These are phyloP conservation scores for Anthracocystis walkeri DNA, from an alignment of 1,284 basidiomycete species.

Conservation along the genomic window DNA sequence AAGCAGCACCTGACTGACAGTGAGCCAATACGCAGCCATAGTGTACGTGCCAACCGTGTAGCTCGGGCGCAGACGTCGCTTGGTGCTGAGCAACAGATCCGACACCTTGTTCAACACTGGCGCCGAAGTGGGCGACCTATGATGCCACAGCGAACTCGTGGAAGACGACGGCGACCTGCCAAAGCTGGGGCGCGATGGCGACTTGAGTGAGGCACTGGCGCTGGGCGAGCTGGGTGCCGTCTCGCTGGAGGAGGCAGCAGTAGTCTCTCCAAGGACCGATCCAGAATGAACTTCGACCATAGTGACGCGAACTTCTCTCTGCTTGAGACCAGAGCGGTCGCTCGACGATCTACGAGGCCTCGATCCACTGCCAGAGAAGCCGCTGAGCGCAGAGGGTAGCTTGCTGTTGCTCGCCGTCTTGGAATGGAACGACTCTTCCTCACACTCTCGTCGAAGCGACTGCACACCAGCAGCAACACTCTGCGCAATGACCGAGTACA, in stretches of 20 bases:
- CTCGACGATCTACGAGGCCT: conserved; percentile 23
- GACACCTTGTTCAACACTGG: conserved; percentile 49
- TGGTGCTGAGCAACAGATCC: conserved; percentile 49
- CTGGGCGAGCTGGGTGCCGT: conserved; percentile 11
- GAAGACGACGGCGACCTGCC: conserved; percentile 50
- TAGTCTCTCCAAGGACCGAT: conserved; percentile 40
- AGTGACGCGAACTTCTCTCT: conserved; percentile 50
- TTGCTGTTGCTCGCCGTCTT: conserved; percentile 48
- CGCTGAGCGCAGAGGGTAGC: conserved; percentile 13
- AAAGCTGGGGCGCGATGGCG: conserved; percentile 33
- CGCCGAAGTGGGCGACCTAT: conserved; percentile 47
- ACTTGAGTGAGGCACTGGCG: conserved; percentile 18
- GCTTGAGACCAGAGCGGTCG: conserved; percentile 29
- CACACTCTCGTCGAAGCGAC: conserved; percentile 55
- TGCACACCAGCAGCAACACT: conserved; percentile 54
- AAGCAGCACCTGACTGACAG: conserved; percentile 41
- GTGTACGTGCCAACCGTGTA: conserved; percentile 47
- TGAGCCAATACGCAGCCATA: conserved; percentile 44
- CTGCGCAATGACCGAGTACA: conserved; percentile 55
- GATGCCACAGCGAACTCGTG: conserved; percentile 45
- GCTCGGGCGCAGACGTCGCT: conserved; percentile 40
- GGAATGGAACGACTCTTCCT: conserved; percentile 50
- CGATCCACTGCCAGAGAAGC: conserved; percentile 9
- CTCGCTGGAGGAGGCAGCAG: background rate
- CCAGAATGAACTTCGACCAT: conserved; percentile 49